A percentile compares a stretch with the other conserved stretches of the same genome.
These are phyloP conservation scores for Microbotryum silenes-acaulis DNA, from an alignment of 1,284 basidiomycete genomes.

Conservation along the genomic window DNA sequence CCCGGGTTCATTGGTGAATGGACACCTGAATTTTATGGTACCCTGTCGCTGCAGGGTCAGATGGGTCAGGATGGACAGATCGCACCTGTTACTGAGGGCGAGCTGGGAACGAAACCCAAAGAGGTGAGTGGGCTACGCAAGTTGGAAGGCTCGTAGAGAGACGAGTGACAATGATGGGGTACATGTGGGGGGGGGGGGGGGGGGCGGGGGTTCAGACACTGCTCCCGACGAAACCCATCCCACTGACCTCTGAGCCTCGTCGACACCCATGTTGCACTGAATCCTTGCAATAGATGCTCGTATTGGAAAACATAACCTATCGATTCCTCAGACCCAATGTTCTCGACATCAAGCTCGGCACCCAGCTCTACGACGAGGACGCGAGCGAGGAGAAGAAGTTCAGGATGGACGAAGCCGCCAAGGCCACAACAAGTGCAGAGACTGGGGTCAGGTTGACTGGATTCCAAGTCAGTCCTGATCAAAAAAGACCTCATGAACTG, in stretches of 20 bases:
- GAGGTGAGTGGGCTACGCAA: background rate
- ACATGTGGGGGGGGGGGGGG: conserved; percentile 34
- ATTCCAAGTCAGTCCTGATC: conserved; percentile 59
- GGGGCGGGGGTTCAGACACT: conserved; percentile 2
- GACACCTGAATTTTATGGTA: conserved; percentile 65
- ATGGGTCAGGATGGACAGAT: conserved; percentile 42
- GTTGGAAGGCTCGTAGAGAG: conserved; percentile 16
- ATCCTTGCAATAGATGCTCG: conserved; percentile 52
- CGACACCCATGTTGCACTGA: background rate
- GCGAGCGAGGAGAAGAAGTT: conserved; percentile 62
- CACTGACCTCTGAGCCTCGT: background rate
- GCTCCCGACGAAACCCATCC: background rate
- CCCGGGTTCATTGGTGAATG: conserved; percentile 40
- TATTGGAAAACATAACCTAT: conserved; percentile 74
- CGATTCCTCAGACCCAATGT: conserved; percentile 72
- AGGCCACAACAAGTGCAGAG: conserved; percentile 56
- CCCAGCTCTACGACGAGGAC: conserved; percentile 63
- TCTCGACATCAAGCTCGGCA: conserved; percentile 87
- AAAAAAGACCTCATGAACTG: background rate
- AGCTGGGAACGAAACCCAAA: background rate
- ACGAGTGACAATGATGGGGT: conserved; percentile 47
- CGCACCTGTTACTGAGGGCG: conserved; percentile 36
- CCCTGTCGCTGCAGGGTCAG: conserved; percentile 59
- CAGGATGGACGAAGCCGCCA: conserved; percentile 67
- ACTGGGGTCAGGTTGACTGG: conserved; percentile 78